Evolutionary conservation across 179 eudicot species (phyloP), one percentile per base, ranked within the genome.

Genomic region (Spinacia oleracea): DNA sequence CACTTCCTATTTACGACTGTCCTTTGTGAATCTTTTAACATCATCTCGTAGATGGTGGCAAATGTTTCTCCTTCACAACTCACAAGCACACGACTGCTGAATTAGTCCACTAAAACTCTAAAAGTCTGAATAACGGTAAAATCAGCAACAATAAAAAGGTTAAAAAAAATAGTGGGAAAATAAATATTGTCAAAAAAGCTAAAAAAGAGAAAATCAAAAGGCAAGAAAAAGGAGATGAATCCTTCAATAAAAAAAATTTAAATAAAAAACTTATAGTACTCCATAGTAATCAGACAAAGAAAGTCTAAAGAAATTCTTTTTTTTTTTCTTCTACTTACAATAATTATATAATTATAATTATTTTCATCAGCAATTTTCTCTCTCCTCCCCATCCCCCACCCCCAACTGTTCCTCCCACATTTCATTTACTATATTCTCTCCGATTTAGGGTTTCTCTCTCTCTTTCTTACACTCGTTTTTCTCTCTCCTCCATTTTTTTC

Each of bases 321-420:
- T 60, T 9, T 27, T n/a, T 74, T 62, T 58, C 20, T 6, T 35
- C 8, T 18, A 25, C 11, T 34, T 18, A 25, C 11, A 21, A 1
- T 45, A 2, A 0, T 31, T 29, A 1, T 15, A 14, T 71, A 27
- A 8, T 73, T 3, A 6, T 18, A 50, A 31, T 6, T 16, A 21
- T 40, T 48, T 79, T 58, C 60, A 32, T 35, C 70, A 21, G 9
- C 68, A 48, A 65, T 25, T 76, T 50, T 70, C 48, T 43, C 79
- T 70, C 67, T 63, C 72, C 46, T 29, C 65, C 75, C 55, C 81
- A 46, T 76, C 31, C 53, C 77, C 71, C 75, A 76, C 40, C 64
- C 78, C 59, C 84, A 82, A 82, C 84, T 82, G 84, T 78, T 78
- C 75, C 75, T 78, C 76, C 72, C 71, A 73, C 56, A 68, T 16